A percentile compares a stretch with the other conserved stretches of the same genome.
These are phyloP conservation scores for Fusarium graminum DNA, from an alignment of 2,329 filamentous ascomycete genomes.

Conservation along the genomic window DNA sequence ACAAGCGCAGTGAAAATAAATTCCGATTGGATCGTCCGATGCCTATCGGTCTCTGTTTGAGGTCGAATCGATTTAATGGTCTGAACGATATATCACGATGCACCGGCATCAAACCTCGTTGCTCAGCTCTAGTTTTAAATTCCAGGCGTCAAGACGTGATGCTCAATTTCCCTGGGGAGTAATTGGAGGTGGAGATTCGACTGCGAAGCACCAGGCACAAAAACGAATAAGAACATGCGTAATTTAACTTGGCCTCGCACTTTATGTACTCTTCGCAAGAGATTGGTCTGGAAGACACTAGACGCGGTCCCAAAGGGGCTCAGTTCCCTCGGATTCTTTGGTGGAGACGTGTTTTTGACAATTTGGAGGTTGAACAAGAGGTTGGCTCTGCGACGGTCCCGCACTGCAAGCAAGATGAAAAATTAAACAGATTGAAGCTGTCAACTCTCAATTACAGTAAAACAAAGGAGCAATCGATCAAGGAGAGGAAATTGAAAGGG, in stretches of 20 bases:
- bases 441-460: neutral
- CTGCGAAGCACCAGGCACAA: neutral
- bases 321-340: constrained; percentile 14
- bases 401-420: neutral
- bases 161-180: constrained; percentile 1
- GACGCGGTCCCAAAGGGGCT: constrained; percentile 29
- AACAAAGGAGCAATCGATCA: neutral
- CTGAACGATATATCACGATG: neutral
- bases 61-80: neutral
- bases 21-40: neutral
- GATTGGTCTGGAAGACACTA: constrained; percentile 35
- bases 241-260: constrained; percentile 5
- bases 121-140: neutral
- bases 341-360: constrained; percentile 41
- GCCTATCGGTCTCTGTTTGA: too few species aligned
- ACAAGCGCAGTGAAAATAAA: neutral
- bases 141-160: constrained; percentile 3
- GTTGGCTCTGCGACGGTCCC: constrained; percentile 25
- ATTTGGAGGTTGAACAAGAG: constrained; percentile 31
- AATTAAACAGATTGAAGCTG: neutral
- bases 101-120: neutral
- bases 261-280: constrained; percentile 12
- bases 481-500: neutral
- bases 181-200: constrained; percentile 4
- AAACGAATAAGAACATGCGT: constrained; percentile 18